A percentile compares a stretch with the other conserved stretches of the same genome.
phyloP scores from a whole-genome alignment of 192 early-diverging fungal species.

The Backusella circina region DNA sequence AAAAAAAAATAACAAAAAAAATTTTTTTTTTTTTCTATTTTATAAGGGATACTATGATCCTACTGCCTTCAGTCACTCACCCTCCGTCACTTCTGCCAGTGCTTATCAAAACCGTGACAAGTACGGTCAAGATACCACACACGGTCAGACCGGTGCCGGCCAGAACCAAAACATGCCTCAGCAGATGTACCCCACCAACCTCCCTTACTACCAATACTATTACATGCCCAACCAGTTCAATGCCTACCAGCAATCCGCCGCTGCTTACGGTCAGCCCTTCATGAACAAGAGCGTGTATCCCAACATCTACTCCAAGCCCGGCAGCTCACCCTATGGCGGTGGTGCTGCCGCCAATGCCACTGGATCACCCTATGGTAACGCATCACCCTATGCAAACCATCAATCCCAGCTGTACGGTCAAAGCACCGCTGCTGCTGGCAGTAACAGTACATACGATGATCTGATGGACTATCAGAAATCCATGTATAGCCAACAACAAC shows the following conservation, averaged over 20 bases:
- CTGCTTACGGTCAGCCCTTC: constrained; percentile 73
- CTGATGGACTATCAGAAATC: constrained; percentile 44
- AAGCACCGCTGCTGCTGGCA: not conserved
- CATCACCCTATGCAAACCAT: constrained; percentile 28
- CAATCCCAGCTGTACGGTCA: constrained; percentile 12
- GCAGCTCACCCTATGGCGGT: constrained; percentile 22
- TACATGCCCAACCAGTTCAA: constrained; percentile 77
- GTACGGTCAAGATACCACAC: constrained; percentile 38
- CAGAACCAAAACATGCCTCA: constrained; percentile 38
- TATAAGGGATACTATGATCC: constrained; percentile 46
- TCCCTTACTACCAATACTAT: constrained; percentile 83
- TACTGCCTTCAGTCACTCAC: constrained; percentile 55
- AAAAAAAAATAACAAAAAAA: not conserved
- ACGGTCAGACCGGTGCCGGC: constrained; percentile 38
- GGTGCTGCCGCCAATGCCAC: not conserved
- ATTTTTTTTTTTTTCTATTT: not conserved
- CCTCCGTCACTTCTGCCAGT: constrained; percentile 48
- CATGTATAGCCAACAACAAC: constrained; percentile 16
- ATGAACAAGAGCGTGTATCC: constrained; percentile 91
- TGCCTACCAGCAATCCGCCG: constrained; percentile 73
- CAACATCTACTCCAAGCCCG: constrained; percentile 57
- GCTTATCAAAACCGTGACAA: constrained; percentile 50
- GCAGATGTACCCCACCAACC: constrained; percentile 48
- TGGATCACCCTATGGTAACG: constrained; percentile 34
- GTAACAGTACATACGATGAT: constrained; percentile 35